Evolutionary conservation across 2,329 filamentous ascomycete species (phyloP).

Genomic region (Stemphylium beticola): DNA sequence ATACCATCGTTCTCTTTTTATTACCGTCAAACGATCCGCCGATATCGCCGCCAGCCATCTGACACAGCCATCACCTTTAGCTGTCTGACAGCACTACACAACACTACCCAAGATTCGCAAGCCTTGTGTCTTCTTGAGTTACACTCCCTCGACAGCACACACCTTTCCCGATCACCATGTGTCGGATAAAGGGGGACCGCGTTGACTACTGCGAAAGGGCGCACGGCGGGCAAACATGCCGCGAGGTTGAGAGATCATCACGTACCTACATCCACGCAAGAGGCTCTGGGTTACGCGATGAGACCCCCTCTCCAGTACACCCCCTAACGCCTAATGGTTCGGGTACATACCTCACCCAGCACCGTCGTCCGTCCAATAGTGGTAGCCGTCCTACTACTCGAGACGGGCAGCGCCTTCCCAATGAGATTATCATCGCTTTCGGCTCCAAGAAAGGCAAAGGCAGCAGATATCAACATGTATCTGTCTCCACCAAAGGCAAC

Average conservation of each 20-base stretch:
- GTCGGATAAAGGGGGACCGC: constrained; percentile 39
- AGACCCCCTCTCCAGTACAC: constrained; percentile 38
- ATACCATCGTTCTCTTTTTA: constrained; percentile 1
- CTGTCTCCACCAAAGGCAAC: constrained; percentile 23
- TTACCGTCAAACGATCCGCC: neutral
- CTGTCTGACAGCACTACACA: neutral
- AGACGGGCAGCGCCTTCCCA: constrained; percentile 31
- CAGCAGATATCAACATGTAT: constrained; percentile 31
- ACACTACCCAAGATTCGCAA: neutral
- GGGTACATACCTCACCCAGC: constrained; percentile 31
- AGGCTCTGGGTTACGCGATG: constrained; percentile 25
- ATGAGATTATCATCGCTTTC: constrained; percentile 39
- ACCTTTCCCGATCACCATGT: constrained; percentile 31
- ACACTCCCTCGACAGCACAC: neutral
- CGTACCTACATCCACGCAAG: constrained; percentile 31
- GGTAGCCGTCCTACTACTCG: constrained; percentile 35
- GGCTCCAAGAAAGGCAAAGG: constrained; percentile 33
- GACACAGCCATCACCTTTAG: neutral
- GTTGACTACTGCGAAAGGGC: constrained; percentile 33
- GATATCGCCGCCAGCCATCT: constrained; percentile 1
- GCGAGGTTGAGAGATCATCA: constrained; percentile 30
- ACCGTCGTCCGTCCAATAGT: constrained; percentile 32
- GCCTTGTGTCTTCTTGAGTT: neutral
- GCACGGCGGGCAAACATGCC: constrained; percentile 30
- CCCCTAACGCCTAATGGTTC: constrained; percentile 40